Evolutionary conservation across 2,329 filamentous ascomycete genomes (phyloP).

Genomic region (Colletotrichum costaricense): DNA sequence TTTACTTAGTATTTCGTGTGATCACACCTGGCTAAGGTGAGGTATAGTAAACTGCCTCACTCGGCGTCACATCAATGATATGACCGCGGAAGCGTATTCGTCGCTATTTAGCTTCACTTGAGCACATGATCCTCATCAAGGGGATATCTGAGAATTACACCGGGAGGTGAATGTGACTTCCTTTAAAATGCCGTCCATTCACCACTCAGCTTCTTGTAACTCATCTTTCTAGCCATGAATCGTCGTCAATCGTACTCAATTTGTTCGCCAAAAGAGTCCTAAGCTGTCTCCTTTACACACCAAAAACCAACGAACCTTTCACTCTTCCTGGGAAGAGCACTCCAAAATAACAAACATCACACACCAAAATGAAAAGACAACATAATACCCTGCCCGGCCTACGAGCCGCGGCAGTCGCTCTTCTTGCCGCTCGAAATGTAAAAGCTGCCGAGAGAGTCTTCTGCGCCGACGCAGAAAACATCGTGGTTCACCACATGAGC

Average conservation of each 20-base stretch:
- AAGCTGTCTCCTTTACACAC: too few relatives aligned
- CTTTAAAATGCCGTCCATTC: neutral
- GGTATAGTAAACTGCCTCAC: neutral
- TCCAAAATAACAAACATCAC: too few relatives aligned
- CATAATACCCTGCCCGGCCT: too few relatives aligned
- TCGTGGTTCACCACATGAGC: too few relatives aligned
- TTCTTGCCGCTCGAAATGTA: too few relatives aligned
- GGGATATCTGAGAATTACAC: neutral
- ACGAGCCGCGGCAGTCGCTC: too few relatives aligned
- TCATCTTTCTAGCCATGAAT: neutral
- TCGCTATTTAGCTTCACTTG: neutral
- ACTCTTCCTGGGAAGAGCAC: too few relatives aligned
- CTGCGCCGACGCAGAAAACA: too few relatives aligned
- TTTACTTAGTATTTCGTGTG: neutral
- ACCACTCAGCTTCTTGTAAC: neutral
- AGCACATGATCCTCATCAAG: neutral
- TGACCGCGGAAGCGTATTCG: neutral
- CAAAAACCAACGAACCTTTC: too few relatives aligned
- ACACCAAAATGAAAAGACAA: too few relatives aligned
- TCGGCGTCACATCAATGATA: neutral
- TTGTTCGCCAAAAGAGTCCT: too few relatives aligned
- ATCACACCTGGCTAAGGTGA: neutral
- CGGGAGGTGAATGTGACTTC: neutral
- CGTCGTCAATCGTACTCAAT: neutral
- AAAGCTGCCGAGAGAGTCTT: too few relatives aligned